A percentile compares a stretch with the other conserved stretches of the same genome.
Evolutionary conservation across 2,329 filamentous ascomycete species (phyloP).

Genomic region (Trichoderma gracile): DNA sequence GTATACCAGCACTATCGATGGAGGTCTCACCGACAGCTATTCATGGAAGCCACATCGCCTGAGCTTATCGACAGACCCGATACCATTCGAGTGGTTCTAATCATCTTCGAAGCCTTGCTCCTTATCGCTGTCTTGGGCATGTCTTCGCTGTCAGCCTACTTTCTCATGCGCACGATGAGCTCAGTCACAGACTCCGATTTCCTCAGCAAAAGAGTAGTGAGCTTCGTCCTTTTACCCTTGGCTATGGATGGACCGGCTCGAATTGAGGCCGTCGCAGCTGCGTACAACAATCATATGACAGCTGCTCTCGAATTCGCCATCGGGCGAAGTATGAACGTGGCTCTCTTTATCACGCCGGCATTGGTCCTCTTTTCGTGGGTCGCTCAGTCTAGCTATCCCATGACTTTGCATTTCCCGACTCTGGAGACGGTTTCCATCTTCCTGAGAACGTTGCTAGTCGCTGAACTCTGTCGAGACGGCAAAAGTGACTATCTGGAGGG

Average conservation of each 20-base stretch:
- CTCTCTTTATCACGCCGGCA: constrained; percentile 17
- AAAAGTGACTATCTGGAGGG: constrained; percentile 22
- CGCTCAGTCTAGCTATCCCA: constrained; percentile 1
- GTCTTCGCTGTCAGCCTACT: constrained; percentile 10
- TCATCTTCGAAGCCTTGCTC: not conserved
- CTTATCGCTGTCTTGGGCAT: constrained; percentile 1
- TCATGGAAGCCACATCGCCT: not conserved
- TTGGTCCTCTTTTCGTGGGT: constrained; percentile 23
- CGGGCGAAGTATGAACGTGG: constrained; percentile 22
- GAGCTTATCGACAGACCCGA: not conserved
- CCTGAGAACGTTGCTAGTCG: constrained; percentile 11
- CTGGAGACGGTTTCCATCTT: constrained; percentile 22
- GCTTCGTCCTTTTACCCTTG: constrained; percentile 12
- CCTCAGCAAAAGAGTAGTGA: constrained; percentile 8
- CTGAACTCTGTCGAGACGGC: constrained; percentile 22
- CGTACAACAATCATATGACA: constrained; percentile 14
- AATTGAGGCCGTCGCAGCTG: constrained; percentile 16
- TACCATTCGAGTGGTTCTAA: not conserved
- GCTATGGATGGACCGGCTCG: constrained; percentile 19
- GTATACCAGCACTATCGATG: constrained; percentile 21
- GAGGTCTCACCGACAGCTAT: constrained; percentile 17
- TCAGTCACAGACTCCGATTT: constrained; percentile 5
- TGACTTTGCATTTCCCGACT: constrained; percentile 21
- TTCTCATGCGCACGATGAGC: constrained; percentile 18
- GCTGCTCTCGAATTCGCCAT: constrained; percentile 20